These are phyloP conservation scores for Xylariaceae sp. DNA, from an alignment of 2,329 filamentous ascomycete genomes.

Conservation along the genomic window DNA sequence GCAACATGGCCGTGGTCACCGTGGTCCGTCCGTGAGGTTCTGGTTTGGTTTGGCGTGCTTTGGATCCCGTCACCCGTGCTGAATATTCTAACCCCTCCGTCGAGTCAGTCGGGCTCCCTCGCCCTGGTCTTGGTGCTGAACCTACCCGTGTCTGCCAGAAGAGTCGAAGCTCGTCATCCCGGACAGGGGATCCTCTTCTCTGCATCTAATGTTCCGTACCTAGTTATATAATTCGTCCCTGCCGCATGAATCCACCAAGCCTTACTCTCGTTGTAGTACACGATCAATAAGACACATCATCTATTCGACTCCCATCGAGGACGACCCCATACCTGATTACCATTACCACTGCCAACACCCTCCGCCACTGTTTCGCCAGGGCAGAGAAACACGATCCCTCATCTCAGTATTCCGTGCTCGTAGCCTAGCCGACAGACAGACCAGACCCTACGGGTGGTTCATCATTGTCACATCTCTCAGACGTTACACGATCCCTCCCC, in stretches of 20 bases:
- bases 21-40: too few species aligned
- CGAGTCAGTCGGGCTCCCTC: constrained; percentile 14
- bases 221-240: constrained; percentile 2
- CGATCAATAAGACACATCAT: constrained; percentile 9
- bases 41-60: too few species aligned
- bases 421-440: neutral
- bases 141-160: constrained; percentile 18
- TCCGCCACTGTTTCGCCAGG: neutral
- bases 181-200: constrained; percentile 9
- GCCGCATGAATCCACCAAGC: constrained; percentile 7
- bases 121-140: constrained; percentile 7
- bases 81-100: constrained; percentile 12
- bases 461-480: constrained; percentile 5
- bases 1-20: too few species aligned
- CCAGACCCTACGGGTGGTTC: neutral
- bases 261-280: constrained; percentile 9
- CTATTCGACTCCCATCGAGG: constrained; percentile 1
- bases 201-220: constrained; percentile 7
- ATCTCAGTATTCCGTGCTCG: neutral
- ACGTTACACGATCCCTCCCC: constrained; percentile 5
- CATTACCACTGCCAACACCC: neutral
- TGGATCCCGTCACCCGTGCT: neutral
- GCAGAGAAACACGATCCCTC: neutral
- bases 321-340: constrained; percentile 6
- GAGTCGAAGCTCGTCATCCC: constrained; percentile 11